Evolutionary conservation across 495 filamentous ascomycete genomes (phyloP).

Genomic region (Penicillium daleae): DNA sequence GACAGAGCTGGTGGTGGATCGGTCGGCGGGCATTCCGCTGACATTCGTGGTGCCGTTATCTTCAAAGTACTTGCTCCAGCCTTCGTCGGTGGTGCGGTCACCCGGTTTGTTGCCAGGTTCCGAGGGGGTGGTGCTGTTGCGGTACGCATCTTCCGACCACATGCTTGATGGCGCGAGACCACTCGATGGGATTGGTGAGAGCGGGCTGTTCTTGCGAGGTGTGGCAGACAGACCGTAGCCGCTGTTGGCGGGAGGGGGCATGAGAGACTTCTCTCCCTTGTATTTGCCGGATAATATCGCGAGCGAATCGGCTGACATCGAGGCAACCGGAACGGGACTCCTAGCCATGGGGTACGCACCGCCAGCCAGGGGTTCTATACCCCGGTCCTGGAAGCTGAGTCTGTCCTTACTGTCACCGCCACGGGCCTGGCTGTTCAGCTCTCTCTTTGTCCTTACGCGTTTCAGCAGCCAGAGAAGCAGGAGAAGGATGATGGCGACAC

Average conservation of each 20-base stretch:
- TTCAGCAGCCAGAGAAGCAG: constrained; percentile 69
- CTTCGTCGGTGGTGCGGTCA: constrained; percentile 57
- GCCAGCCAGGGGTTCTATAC: constrained; percentile 54
- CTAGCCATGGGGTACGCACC: constrained; percentile 50
- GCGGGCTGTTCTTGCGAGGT: constrained; percentile 32
- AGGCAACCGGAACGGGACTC: constrained; percentile 46
- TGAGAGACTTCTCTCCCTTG: constrained; percentile 42
- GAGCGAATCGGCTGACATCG: constrained; percentile 50
- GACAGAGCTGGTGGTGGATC: constrained; percentile 33
- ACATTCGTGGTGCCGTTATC: constrained; percentile 53
- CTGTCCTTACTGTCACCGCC: constrained; percentile 61
- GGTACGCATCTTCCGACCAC: constrained; percentile 31
- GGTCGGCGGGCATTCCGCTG: constrained; percentile 30
- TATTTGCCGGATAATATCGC: constrained; percentile 49
- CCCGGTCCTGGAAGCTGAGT: constrained; percentile 67
- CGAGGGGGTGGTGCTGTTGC: constrained; percentile 23
- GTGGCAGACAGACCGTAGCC: constrained; percentile 26
- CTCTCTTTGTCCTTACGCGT: constrained; percentile 59
- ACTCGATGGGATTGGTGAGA: constrained; percentile 44
- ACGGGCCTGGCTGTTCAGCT: constrained; percentile 56
- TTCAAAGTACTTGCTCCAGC: constrained; percentile 65
- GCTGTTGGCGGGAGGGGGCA: constrained; percentile 29
- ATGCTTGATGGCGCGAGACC: constrained; percentile 29
- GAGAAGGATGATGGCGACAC: constrained; percentile 69
- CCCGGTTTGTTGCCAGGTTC: constrained; percentile 31